These are phyloP conservation scores for Kalanchoe fedtschenkoi DNA, from an alignment of 164 flowering plant genomes.

Conservation along the genomic window DNA sequence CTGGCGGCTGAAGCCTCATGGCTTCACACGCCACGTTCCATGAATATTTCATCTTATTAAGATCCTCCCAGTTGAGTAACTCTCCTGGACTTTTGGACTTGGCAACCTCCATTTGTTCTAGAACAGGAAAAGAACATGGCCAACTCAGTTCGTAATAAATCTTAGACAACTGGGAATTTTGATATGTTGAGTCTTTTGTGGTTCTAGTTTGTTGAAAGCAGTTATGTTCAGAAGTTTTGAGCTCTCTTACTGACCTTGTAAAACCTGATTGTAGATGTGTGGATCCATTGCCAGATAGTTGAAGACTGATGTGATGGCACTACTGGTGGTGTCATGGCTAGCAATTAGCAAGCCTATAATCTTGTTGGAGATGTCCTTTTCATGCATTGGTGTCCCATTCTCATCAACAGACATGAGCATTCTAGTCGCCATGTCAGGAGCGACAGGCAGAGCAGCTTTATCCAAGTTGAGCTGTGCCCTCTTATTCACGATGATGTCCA, in stretches of 20 bases:
- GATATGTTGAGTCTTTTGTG: background rate
- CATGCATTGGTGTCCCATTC: conserved; percentile 6
- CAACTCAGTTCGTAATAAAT: background rate
- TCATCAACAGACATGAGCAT: conserved; percentile 7
- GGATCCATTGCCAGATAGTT: conserved; percentile 10
- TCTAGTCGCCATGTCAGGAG: conserved; percentile 6
- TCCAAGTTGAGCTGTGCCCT: background rate
- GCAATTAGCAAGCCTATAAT: conserved; percentile 9
- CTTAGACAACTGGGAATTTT: background rate
- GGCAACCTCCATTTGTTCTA: conserved; percentile 11
- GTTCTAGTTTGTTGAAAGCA: background rate
- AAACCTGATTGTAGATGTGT: conserved; percentile 8
- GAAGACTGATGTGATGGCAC: conserved; percentile 8
- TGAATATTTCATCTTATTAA: conserved; percentile 10
- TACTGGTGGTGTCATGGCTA: conserved; percentile 10
- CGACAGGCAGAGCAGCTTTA: background rate
- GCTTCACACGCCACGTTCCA: conserved; percentile 7
- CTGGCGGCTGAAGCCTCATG: conserved; percentile 8
- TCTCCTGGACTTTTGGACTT: conserved; percentile 11
- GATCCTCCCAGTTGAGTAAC: conserved; percentile 9
- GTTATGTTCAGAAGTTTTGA: background rate
- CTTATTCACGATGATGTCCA: conserved; percentile 2
- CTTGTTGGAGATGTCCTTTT: conserved; percentile 4
- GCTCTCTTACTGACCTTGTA: conserved; percentile 6
- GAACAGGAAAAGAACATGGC: background rate